These are phyloP conservation scores for Pseudogymnoascus sp. DNA, from an alignment of 2,329 filamentous ascomycete genomes.

Conservation along the genomic window DNA sequence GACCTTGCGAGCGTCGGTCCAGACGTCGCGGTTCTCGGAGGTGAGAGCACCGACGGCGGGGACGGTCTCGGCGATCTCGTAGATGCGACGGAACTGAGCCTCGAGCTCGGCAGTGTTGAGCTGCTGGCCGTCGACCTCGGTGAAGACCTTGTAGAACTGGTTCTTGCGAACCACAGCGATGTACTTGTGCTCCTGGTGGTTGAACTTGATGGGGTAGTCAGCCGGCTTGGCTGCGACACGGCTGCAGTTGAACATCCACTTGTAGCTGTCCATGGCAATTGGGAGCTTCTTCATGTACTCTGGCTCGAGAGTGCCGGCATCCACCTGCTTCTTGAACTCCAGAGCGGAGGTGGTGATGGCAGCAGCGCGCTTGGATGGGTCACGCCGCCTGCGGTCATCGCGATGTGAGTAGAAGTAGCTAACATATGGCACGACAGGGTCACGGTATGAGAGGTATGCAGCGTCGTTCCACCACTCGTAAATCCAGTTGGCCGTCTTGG, in stretches of 20 bases:
- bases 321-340: conserved; percentile 92
- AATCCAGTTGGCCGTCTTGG: conserved; percentile 85
- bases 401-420: conserved; percentile 99
- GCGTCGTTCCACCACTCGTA: conserved; percentile 97
- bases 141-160: conserved; percentile 87
- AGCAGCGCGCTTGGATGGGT: conserved; percentile 87
- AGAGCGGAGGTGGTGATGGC: conserved; percentile 78
- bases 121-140: conserved; percentile 74
- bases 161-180: conserved; percentile 90
- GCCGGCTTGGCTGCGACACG: conserved; percentile 74
- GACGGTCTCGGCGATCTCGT: conserved; percentile 63
- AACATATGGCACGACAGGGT: conserved; percentile 94
- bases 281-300: conserved; percentile 98
- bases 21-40: conserved; percentile 86
- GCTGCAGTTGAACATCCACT: conserved; percentile 97
- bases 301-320: conserved; percentile 73
- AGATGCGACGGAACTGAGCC: conserved; percentile 77
- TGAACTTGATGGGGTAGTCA: conserved; percentile 78
- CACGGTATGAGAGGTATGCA: conserved; percentile 87
- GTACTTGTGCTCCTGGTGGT: conserved; percentile 68
- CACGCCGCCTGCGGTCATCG: conserved; percentile 78
- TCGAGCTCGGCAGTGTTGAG: conserved; percentile 86
- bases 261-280: conserved; percentile 96
- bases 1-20: conserved; percentile 72
- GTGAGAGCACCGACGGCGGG: conserved; percentile 79